Evolutionary conservation across 371 early-diverging fungal species (phyloP).

Genomic region (Lichtheimia ornata): DNA sequence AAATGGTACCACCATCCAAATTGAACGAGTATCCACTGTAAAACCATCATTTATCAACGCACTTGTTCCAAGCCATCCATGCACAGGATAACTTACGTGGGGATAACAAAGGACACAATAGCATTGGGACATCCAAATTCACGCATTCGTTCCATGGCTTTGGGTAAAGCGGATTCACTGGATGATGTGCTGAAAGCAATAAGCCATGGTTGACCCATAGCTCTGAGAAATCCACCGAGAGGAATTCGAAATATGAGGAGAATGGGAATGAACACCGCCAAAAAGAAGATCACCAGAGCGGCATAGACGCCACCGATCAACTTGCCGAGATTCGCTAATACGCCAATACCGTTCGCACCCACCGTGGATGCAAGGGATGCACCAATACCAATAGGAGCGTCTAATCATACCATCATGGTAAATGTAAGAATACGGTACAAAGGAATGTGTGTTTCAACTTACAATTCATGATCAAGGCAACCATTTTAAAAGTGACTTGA

Average conservation of each 20-base stretch:
- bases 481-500: constrained; percentile 72
- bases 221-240: constrained; percentile 53
- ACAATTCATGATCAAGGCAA: constrained; percentile 68
- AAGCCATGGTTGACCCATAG: constrained; percentile 66
- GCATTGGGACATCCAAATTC: constrained; percentile 73
- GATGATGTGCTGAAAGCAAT: constrained; percentile 87
- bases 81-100: constrained; percentile 30
- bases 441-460: constrained; percentile 6
- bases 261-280: constrained; percentile 68
- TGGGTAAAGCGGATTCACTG: constrained; percentile 79
- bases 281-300: constrained; percentile 59
- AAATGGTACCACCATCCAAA: constrained; percentile 80
- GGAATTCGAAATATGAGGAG: constrained; percentile 61
- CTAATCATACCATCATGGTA: too few relatives aligned
- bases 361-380: constrained; percentile 70
- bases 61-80: background rate
- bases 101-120: constrained; percentile 76
- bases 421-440: too few relatives aligned
- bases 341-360: constrained; percentile 64
- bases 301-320: constrained; percentile 72
- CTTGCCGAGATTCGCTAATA: constrained; percentile 70
- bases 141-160: constrained; percentile 75
- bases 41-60: background rate
- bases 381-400: constrained; percentile 77
- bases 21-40: constrained; percentile 74